phyloP scores from a whole-genome alignment of 345 rosid species.

The Citrus reticulata region DNA sequence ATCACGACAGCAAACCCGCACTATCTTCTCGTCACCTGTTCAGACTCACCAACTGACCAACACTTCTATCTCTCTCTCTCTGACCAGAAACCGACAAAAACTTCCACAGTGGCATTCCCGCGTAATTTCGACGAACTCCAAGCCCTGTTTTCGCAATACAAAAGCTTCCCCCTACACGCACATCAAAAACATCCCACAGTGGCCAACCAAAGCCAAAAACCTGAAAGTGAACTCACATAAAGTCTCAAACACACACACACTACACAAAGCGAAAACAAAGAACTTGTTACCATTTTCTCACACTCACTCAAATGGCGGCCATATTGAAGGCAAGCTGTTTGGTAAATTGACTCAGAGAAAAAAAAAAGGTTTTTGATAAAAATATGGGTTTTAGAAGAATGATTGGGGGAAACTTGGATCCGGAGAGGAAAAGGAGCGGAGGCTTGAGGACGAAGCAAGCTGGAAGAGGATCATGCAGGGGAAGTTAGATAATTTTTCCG shows the following conservation, averaged over 20 bases:
- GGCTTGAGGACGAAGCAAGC: constrained; percentile 96
- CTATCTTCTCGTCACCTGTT: constrained; percentile 19
- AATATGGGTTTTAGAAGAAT: constrained; percentile 65
- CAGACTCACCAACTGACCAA: constrained; percentile 13
- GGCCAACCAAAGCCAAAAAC: neutral
- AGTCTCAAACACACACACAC: neutral
- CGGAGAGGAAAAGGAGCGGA: constrained; percentile 87
- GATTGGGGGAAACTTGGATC: constrained; percentile 77
- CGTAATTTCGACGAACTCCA: constrained; percentile 20
- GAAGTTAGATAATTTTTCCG: constrained; percentile 61
- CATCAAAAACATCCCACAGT: neutral
- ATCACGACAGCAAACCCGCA: constrained; percentile 47
- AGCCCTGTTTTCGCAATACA: constrained; percentile 15
- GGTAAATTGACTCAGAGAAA: neutral
- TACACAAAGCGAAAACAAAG: neutral
- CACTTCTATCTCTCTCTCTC: neutral
- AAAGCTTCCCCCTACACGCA: neutral
- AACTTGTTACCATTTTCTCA: no score
- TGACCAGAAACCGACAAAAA: constrained; percentile 20
- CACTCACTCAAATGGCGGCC: neutral
- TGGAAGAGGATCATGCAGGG: constrained; percentile 97
- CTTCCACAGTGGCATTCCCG: constrained; percentile 27
- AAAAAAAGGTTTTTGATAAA: neutral
- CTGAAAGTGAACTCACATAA: constrained; percentile 15
- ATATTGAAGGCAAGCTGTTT: neutral